Percentiles rank a stretch among this genome's conserved stretches.
Evolutionary conservation across 352 stramenopile species (phyloP).

Genomic region (Halophytophthora polymorphica): DNA sequence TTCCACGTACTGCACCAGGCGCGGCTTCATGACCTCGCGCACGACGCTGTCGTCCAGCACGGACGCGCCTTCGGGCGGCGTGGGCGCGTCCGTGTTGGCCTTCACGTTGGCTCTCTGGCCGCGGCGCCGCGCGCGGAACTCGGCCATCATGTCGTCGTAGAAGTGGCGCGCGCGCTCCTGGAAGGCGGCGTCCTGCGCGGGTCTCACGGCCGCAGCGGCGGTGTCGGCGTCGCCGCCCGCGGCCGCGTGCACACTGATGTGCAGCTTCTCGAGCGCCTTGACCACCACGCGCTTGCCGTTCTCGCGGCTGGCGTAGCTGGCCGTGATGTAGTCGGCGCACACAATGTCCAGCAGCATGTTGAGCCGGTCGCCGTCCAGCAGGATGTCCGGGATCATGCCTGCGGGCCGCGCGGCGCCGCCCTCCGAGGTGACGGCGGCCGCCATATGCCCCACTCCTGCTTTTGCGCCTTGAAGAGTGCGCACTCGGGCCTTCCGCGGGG

Average conservation of each 20-base stretch:
- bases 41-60: slow-evolving; percentile 57
- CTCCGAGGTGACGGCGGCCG: too few relatives aligned
- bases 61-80: slow-evolving; percentile 11
- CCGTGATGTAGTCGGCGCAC: slow-evolving; percentile 84
- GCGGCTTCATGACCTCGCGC: slow-evolving; percentile 68
- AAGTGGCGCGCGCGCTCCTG: slow-evolving; percentile 45
- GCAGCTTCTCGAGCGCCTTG: slow-evolving; percentile 81
- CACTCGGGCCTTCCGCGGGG: slow-evolving; percentile 15
- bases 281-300: slow-evolving; percentile 77
- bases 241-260: slow-evolving; percentile 59
- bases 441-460: too few relatives aligned
- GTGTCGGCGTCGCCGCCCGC: slow-evolving; percentile 17
- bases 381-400: slow-evolving; percentile 48
- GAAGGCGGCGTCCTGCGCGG: slow-evolving; percentile 46
- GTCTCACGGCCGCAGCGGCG: slow-evolving; percentile 11
- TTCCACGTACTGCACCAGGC: slow-evolving; percentile 71
- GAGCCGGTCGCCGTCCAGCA: slow-evolving; percentile 74
- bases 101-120: slow-evolving; percentile 20
- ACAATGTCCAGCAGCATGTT: slow-evolving; percentile 86
- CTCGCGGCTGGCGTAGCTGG: slow-evolving; percentile 80
- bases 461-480: too few relatives aligned
- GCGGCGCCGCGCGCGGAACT: slow-evolving; percentile 34
- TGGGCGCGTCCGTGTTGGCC: slow-evolving; percentile 10
- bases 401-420: slow-evolving; percentile 16
- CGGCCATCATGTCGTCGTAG: slow-evolving; percentile 57